Evolutionary conservation across 495 filamentous ascomycete genomes (phyloP), one percentile per base, ranked within the genome.

Genomic region (Podospora pseudopauciseta): DNA sequence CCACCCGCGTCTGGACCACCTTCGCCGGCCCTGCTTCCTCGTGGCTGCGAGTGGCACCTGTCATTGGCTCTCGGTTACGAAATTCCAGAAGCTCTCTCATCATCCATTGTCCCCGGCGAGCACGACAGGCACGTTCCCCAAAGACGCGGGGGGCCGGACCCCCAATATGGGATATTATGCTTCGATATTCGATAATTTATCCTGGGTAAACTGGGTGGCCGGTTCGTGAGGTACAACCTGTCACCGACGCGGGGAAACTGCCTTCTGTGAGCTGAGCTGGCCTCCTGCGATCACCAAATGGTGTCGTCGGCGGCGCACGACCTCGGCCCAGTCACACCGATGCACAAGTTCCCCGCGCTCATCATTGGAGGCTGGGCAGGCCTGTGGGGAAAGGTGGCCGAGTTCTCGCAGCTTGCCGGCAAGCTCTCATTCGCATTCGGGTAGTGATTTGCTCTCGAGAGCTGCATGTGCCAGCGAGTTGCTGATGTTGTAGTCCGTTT

Each of bases 51-150:
- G 18, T 4, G 60, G 60, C 23, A 3, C 2, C 5, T 30, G 5
- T 62, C 19, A 27, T 62, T 62, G 60, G 60, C 55, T 20, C 4
- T 19, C 55, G 55, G 55, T 58, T 58, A 26, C 55, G 55, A 58
- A 58, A 58, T 58, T 58, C 55, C n/a, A 58, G 23, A 58, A 58
- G 23, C n/a, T 18, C 55, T 26, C 23, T 58, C 55, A 58, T 58
- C 55, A 58, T 58, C 23, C n/a, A 58, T 58, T 26, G 23, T 58
- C 55, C 55, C 55, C 55, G n/a, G 1, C 23, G 6, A 58, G n/a
- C 55, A 19, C 55, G 55, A 58, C 15, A 19, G 55, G 23, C 55
- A 58, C 55, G 55, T 58, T 58, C 13, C 39, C 39, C 39, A 49
- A 49, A 11, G 39, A 9, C 39, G 39, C 39, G 39, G 39, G 39